phyloP scores from a whole-genome alignment of 495 filamentous ascomycete genomes.

The Parathielavia hyrcaniae region DNA sequence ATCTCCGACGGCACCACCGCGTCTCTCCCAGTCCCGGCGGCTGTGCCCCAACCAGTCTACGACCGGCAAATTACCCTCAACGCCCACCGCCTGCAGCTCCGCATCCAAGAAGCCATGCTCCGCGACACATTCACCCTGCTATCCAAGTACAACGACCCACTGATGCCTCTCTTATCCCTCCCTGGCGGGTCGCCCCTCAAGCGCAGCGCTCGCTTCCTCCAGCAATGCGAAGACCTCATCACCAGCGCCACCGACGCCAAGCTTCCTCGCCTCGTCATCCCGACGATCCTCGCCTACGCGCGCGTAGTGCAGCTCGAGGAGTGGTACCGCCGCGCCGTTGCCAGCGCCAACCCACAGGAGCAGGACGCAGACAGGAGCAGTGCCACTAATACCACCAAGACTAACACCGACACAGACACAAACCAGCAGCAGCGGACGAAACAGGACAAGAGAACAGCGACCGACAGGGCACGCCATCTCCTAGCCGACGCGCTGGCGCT shows the following conservation, averaged over 20 bases:
- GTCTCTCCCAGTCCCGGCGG: too few species aligned
- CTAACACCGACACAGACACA: not conserved
- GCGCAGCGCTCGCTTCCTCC: not conserved
- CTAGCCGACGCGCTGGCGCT: slow-evolving; percentile 17
- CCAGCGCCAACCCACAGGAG: not conserved
- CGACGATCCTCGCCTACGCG: slow-evolving; percentile 18
- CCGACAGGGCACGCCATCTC: slow-evolving; percentile 5
- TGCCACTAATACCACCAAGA: not conserved
- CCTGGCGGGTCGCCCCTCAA: not conserved
- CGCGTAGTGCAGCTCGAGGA: slow-evolving; percentile 11
- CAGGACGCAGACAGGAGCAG: too few species aligned
- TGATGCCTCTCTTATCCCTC: not conserved
- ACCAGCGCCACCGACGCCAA: slow-evolving; percentile 4
- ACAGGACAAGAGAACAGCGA: not conserved
- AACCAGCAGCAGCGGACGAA: not conserved
- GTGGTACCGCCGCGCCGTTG: not conserved
- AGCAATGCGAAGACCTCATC: slow-evolving; percentile 2
- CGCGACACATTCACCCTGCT: not conserved
- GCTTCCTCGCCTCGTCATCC: slow-evolving; percentile 20
- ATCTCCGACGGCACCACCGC: not conserved
- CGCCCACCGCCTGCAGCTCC: slow-evolving; percentile 9
- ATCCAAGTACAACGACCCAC: not conserved
- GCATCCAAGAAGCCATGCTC: slow-evolving; percentile 1
- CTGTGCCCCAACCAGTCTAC: not conserved
- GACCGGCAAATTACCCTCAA: slow-evolving; percentile 18